A percentile compares a stretch with the other conserved stretches of the same genome.
Evolutionary conservation across 306 rosid species (phyloP).

Genomic region (Prosopis cineraria): DNA sequence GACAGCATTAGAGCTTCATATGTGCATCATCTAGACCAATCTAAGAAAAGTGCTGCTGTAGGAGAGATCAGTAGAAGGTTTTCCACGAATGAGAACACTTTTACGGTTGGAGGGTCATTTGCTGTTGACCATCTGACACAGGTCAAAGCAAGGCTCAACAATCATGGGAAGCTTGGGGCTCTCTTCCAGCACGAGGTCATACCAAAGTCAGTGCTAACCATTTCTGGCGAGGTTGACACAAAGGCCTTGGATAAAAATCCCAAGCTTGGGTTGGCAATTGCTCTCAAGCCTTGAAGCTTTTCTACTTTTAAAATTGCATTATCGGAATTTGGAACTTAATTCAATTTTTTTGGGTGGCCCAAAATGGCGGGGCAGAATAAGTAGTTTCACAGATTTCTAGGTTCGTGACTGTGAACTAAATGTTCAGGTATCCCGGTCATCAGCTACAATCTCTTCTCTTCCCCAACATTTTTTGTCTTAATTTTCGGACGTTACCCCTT

Average conservation of each 20-base stretch:
- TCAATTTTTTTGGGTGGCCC: slow-evolving; percentile 72
- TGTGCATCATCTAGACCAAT: slow-evolving; percentile 67
- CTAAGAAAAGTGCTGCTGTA: slow-evolving; percentile 78
- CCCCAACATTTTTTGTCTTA: slow-evolving; percentile 25
- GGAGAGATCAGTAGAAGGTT: slow-evolving; percentile 77
- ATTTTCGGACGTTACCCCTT: slow-evolving; percentile 22
- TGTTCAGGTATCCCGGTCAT: slow-evolving; percentile 38
- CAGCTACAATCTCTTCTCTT: slow-evolving; percentile 34
- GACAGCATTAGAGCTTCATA: slow-evolving; percentile 82
- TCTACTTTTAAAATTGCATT: slow-evolving; percentile 15
- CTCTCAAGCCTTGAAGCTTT: slow-evolving; percentile 81
- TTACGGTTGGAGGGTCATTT: slow-evolving; percentile 85
- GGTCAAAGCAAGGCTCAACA: slow-evolving; percentile 89
- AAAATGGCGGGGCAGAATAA: slow-evolving; percentile 63
- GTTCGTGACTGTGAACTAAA: slow-evolving; percentile 55
- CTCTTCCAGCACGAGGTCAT: slow-evolving; percentile 87
- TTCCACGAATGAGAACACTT: slow-evolving; percentile 85
- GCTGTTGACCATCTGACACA: slow-evolving; percentile 75
- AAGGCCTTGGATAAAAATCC: slow-evolving; percentile 79
- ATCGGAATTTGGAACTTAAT: slow-evolving; percentile 40
- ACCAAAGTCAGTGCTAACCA: slow-evolving; percentile 83
- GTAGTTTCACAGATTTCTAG: slow-evolving; percentile 58
- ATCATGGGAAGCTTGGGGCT: slow-evolving; percentile 79
- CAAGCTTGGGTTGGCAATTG: slow-evolving; percentile 83
- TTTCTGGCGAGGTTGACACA: slow-evolving; percentile 94